These are phyloP conservation scores for Conidiobolus coronatus DNA, from an alignment of 371 early-diverging fungal genomes.

Conservation along the genomic window DNA sequence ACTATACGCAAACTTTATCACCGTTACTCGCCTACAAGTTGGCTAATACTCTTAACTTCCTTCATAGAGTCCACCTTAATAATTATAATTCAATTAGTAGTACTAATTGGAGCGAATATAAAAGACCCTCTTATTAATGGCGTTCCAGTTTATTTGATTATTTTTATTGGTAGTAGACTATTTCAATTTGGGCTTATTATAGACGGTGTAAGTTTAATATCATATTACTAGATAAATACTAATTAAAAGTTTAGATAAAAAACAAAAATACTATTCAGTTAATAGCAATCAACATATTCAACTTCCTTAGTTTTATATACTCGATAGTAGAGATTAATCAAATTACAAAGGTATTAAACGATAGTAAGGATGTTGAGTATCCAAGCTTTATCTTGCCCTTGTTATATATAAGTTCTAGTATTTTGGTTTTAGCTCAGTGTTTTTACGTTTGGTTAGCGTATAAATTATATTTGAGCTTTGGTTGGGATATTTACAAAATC, in stretches of 20 bases:
- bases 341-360: not conserved
- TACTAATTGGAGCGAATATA: no score
- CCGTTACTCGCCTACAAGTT: no score
- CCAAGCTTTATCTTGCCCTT: slow-evolving; percentile 4
- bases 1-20: no score
- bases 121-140: no score
- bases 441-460: slow-evolving; percentile 11
- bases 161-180: slow-evolving; percentile 48
- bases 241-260: slow-evolving; percentile 26
- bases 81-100: no score
- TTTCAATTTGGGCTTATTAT: slow-evolving; percentile 41
- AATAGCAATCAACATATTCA: slow-evolving; percentile 57
- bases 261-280: slow-evolving; percentile 76
- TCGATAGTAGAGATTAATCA: slow-evolving; percentile 33
- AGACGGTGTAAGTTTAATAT: slow-evolving; percentile 37
- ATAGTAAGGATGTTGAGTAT: slow-evolving; percentile 1
- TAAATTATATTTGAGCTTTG: slow-evolving; percentile 60
- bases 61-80: no score
- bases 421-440: slow-evolving; percentile 9
- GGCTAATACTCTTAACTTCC: no score
- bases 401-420: slow-evolving; percentile 7
- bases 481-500: slow-evolving; percentile 87
- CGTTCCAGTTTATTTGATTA: slow-evolving; percentile 31
- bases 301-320: slow-evolving; percentile 51
- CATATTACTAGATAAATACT: not conserved